Evolutionary conservation across 306 rosid species (phyloP).

Genomic region (Rosa rugosa): DNA sequence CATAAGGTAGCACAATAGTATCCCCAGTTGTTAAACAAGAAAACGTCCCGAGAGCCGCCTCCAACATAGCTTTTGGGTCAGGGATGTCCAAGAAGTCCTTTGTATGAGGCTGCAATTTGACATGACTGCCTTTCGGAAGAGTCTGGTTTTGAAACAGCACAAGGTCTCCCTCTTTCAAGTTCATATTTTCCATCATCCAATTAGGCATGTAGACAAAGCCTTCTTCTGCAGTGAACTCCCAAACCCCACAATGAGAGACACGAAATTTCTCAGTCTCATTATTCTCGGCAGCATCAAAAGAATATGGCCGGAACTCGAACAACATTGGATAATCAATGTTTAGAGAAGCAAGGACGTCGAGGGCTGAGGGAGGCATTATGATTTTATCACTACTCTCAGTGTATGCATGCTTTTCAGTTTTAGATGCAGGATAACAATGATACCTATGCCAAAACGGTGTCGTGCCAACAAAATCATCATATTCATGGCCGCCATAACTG

Average conservation of each 20-base stretch:
- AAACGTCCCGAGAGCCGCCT: neutral
- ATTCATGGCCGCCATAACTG: neutral
- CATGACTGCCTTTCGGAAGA: slow-evolving; percentile 8
- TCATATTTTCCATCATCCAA: slow-evolving; percentile 26
- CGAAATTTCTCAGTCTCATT: neutral
- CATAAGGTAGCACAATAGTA: neutral
- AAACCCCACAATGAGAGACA: slow-evolving; percentile 19
- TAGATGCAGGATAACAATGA: neutral
- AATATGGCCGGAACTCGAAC: slow-evolving; percentile 4
- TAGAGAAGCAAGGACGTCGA: slow-evolving; percentile 4
- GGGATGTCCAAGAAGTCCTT: slow-evolving; percentile 12
- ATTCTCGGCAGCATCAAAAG: neutral
- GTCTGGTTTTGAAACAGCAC: neutral
- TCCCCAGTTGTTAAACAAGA: slow-evolving; percentile 26
- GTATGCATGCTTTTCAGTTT: neutral
- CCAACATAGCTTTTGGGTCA: slow-evolving; percentile 17
- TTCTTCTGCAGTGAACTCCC: slow-evolving; percentile 24
- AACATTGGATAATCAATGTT: slow-evolving; percentile 3
- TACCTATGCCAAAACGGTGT: slow-evolving; percentile 6
- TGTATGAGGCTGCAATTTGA: slow-evolving; percentile 20
- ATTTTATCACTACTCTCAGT: slow-evolving; percentile 19
- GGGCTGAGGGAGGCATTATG: slow-evolving; percentile 23
- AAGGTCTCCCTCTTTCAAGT: neutral
- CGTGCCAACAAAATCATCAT: neutral
- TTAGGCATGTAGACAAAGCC: slow-evolving; percentile 5